Evolutionary conservation across 2,329 filamentous ascomycete genomes (phyloP).

Genomic region (Rutstroemia sp.): DNA sequence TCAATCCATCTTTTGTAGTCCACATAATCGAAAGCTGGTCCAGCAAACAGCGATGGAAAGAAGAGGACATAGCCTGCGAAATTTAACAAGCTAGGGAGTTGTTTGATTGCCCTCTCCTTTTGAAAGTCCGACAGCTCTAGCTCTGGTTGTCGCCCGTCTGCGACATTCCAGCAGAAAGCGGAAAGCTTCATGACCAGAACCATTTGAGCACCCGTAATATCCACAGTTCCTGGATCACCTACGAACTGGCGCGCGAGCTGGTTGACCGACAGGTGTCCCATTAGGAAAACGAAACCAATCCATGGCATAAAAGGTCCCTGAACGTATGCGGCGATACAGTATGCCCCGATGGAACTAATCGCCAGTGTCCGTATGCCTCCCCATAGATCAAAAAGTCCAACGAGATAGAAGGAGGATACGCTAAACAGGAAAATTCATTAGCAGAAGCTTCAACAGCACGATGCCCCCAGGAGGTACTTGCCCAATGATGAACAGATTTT

Average conservation of each 20-base stretch:
- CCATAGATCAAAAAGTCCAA: constrained; percentile 93
- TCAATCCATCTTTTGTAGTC: constrained; percentile 92
- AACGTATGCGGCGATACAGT: constrained; percentile 75
- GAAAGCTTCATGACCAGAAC: constrained; percentile 96
- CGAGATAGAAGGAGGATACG: constrained; percentile 79
- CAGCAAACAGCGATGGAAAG: constrained; percentile 84
- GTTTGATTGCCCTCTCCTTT: constrained; percentile 67
- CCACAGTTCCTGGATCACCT: constrained; percentile 59
- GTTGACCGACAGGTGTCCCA: constrained; percentile 90
- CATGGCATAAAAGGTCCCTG: constrained; percentile 95
- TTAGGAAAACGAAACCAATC: constrained; percentile 87
- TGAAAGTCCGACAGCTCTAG: constrained; percentile 80
- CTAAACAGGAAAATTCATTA: constrained; percentile 34
- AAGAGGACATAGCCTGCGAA: constrained; percentile 90
- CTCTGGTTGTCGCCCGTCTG: constrained; percentile 76
- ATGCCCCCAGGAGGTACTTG: constrained; percentile 33
- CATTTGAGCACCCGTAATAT: constrained; percentile 97
- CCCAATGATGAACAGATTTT: constrained; percentile 83
- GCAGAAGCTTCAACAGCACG: background rate
- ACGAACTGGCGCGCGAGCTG: constrained; percentile 76
- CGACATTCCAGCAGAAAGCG: constrained; percentile 96
- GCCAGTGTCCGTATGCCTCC: constrained; percentile 70
- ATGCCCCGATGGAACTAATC: constrained; percentile 72
- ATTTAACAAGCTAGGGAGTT: constrained; percentile 71
- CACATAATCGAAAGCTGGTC: constrained; percentile 88